Conservation (phyloP, 441 rosid species). For the Metrosideros polymorpha region DNA sequence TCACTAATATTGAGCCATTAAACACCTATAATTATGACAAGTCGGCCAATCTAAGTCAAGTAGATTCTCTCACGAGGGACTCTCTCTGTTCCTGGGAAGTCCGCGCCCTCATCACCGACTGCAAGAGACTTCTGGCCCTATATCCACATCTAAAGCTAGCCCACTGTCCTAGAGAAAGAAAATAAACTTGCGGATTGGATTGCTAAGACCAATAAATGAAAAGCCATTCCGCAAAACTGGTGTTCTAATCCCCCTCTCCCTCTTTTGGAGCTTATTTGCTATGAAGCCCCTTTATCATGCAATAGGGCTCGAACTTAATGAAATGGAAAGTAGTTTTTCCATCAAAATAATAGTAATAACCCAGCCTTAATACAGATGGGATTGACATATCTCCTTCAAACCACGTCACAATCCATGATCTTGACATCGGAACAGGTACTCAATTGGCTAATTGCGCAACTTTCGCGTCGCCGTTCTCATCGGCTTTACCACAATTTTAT, state of each 20-base stretch:
- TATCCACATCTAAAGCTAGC: not conserved
- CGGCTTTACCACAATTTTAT: not conserved
- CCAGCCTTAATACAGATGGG: slow-evolving; percentile 44
- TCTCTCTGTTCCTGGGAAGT: not conserved
- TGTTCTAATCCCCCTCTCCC: not conserved
- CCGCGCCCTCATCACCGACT: not conserved
- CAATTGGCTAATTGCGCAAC: not conserved
- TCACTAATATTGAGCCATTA: no score
- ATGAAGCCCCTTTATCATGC: no score
- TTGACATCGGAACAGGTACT: slow-evolving; percentile 20
- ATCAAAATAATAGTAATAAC: no score
- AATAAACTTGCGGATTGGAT: no score
- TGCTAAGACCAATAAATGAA: no score
- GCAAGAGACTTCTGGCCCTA: not conserved
- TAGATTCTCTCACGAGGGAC: not conserved
- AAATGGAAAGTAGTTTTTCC: no score
- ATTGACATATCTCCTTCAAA: slow-evolving; percentile 17
- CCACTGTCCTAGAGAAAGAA: not conserved
- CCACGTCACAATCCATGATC: slow-evolving; percentile 5
- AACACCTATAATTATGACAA: no score
- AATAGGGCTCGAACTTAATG: no score
- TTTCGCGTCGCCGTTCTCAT: not conserved
- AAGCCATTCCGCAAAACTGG: no score
- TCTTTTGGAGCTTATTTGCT: no score
- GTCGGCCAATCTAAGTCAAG: not conserved